These are phyloP conservation scores for Phytopythium aichiense DNA, from an alignment of 352 stramenopile species.

Conservation along the genomic window DNA sequence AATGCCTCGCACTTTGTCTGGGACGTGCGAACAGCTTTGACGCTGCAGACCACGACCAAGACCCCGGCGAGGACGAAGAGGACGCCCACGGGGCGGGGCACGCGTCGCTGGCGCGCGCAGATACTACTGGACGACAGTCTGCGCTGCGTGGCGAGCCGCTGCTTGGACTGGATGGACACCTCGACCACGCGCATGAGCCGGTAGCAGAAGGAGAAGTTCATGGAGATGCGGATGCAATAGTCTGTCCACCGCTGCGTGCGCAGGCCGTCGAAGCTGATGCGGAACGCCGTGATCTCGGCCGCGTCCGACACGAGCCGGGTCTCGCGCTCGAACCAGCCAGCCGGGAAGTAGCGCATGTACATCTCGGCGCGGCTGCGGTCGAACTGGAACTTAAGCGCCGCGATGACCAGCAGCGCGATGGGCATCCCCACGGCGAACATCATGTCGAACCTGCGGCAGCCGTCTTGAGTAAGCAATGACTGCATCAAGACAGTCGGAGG, in stretches of 20 bases:
- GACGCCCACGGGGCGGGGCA: constrained; percentile 8
- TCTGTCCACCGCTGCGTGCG: constrained; percentile 17
- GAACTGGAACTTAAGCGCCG: constrained; percentile 18
- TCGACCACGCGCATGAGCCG: constrained; percentile 25
- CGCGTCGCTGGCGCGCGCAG: constrained; percentile 1
- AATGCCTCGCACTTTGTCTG: constrained; percentile 7
- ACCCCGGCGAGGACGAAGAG: constrained; percentile 13
- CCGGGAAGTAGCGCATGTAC: constrained; percentile 15
- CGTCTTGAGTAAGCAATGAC: too few species aligned
- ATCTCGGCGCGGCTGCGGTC: constrained; percentile 15
- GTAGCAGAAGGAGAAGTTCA: constrained; percentile 31
- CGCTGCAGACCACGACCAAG: constrained; percentile 10
- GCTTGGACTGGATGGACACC: constrained; percentile 7
- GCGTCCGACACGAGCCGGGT: constrained; percentile 18
- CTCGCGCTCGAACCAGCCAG: constrained; percentile 26
- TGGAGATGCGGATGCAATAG: constrained; percentile 20
- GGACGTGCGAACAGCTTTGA: constrained; percentile 15
- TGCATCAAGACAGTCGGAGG: background rate
- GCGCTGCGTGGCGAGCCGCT: constrained; percentile 1
- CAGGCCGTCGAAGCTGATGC: constrained; percentile 25
- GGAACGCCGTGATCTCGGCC: constrained; percentile 19
- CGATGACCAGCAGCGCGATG: constrained; percentile 14
- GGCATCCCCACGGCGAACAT: constrained; percentile 21
- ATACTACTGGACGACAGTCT: background rate
- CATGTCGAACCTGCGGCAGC: constrained; percentile 20